phyloP scores from a whole-genome alignment of 1,284 basidiomycete species.

The Cystobasidium slooffiae region DNA sequence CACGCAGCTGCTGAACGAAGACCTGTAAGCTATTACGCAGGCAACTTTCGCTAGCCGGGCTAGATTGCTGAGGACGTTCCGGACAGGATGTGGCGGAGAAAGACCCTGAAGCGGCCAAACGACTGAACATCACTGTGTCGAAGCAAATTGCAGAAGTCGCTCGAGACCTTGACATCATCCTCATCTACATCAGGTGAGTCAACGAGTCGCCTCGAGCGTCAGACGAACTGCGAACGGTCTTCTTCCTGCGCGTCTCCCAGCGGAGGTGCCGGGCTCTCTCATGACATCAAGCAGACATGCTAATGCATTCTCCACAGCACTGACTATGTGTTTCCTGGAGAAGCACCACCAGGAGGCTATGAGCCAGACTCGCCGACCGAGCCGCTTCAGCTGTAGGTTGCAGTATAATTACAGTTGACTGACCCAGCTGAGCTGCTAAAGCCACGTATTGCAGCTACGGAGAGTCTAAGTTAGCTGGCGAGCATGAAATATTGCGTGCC shows the following conservation, averaged over 20 bases:
- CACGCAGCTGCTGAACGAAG: conserved; percentile 83
- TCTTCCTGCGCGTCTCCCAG: too few species aligned
- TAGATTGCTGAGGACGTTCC: not conserved
- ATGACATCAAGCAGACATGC: too few species aligned
- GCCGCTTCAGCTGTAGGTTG: conserved; percentile 66
- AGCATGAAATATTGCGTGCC: conserved; percentile 66
- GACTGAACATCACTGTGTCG: conserved; percentile 72
- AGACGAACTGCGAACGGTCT: too few species aligned
- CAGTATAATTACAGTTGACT: not conserved
- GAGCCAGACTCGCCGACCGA: conserved; percentile 68
- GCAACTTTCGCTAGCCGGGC: not conserved
- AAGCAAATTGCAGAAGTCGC: conserved; percentile 67
- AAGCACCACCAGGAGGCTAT: conserved; percentile 66
- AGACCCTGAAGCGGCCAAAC: conserved; percentile 69
- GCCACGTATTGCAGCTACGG: conserved; percentile 63
- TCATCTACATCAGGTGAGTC: conserved; percentile 80
- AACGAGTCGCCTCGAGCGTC: not conserved
- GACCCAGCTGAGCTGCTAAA: not conserved
- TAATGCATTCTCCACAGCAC: conserved; percentile 43
- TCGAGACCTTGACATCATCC: conserved; percentile 63
- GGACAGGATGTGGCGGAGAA: conserved; percentile 50
- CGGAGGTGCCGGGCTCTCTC: too few species aligned
- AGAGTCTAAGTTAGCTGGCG: conserved; percentile 74
- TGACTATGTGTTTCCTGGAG: conserved; percentile 87
- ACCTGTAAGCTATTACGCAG: conserved; percentile 73